Evolutionary conservation across 306 rosid species (phyloP), one percentile per base, ranked within the genome.

Genomic region (Ceratonia siliqua): DNA sequence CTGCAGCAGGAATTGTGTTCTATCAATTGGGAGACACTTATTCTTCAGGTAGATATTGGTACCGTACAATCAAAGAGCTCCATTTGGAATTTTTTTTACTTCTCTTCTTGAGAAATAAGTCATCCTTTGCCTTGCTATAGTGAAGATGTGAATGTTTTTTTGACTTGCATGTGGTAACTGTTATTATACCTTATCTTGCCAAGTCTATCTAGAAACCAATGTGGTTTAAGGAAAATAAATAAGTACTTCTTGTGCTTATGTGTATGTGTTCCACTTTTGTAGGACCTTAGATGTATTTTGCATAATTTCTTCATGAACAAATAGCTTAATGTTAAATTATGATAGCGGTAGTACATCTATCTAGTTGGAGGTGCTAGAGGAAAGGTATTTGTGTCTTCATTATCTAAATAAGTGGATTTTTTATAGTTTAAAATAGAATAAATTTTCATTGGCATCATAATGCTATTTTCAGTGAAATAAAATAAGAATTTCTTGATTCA

Each of bases 11-110:
- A 91, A 76, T 81, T 45, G 86, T 87, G 84, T 28, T 80, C 84
- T 62, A 28, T 91, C 68, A 82, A 80, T 3, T 94, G 98, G 98
- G 91, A 87, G 71, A 79, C 53, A 39, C 98, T 94, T 53, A 83
- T 91, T 58, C 66, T 54, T 74, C 89, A 88, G 98, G 97, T 93
- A 71, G 36, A 68, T 46, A 50, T 25, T 69, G 56, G 5, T n/a
- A 4, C 21, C n/a, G 3, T 49, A 49, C 66, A 28, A 36, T 78
- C 46, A 28, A 55, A 39, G 6, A 35, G 13, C 49, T 59, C 68
- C 27, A 27, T 35, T 66, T 45, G 43, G 22, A 76, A 82, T 48
- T 33, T 63, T 48, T 2, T 17, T 53, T 33, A 18, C 25, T 52
- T 43, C 33, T 69, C 53, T 48, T 11, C 36, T 17, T 11, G 17